Base-by-base conservation (phyloP, 2,329 filamentous ascomycete species). In the Diaporthe citriasiana region DNA sequence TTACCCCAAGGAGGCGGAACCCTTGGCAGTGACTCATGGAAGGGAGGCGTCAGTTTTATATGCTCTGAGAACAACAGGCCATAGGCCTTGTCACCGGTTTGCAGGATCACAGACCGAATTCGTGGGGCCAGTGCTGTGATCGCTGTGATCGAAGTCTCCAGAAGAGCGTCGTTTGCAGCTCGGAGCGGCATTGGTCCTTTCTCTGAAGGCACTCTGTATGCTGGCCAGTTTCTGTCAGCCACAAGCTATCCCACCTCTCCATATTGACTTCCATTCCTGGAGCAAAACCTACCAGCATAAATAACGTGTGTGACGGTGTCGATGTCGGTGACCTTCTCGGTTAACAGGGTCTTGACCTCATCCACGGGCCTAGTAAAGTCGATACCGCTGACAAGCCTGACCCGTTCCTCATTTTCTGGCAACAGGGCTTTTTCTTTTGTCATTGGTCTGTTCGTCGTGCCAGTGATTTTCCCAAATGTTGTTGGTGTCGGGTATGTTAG, bases 141-240 rank as follows among this genome's bases (percentile, higher is more conserved):
- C 2, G 63, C 63, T 2, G 45, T 68, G 15, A 68, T 68, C 10
- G 63, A 68, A 0, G 33, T 68, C n/a, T 68, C 63, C 9, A 68
- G 30, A 4, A 68, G 47, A 17, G 63, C 47, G 8, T 53, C 63
- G 8, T 68, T 68, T 53, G 63, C 47, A 13, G n/a, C 45, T 4
- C 63, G 45, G 4, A 66, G 63, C 2, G 63, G 63, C 63, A 66
- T 66, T 4, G 63, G 63, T 2, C 47, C 33, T 33, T 68, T 68
- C 6, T 68, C 47, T 15, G 30, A 1, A 15, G 47, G 63, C 2
- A 68, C 33, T 40, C 22, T 19, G 33, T 66, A 66, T 9, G 63
- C 63, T 66, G 13, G 0, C 2, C 22, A 25, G 17, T n/a, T 10
- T 3, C 33, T 22, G 68, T 70, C 40, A 70, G 68, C 22, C 22